Base-by-base conservation (phyloP, 1,284 basidiomycete species). In the Sanguinoderma infundibulare region DNA sequence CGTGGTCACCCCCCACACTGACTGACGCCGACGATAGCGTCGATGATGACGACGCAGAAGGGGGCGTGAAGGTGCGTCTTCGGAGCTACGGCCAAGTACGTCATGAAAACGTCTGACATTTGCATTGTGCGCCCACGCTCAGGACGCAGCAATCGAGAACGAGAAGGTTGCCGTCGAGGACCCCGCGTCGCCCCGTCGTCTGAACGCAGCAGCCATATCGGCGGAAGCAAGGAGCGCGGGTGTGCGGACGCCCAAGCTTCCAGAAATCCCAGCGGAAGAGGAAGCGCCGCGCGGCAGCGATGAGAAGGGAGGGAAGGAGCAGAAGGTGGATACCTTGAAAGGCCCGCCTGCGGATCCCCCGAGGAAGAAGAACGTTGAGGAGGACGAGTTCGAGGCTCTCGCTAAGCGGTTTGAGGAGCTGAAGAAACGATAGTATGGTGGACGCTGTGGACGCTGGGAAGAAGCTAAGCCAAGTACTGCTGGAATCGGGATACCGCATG, bases 401-500 rank as follows among this genome's bases (percentile, higher is more conserved):
- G 77, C 86, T 52, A 86, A 84, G 73, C 85, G 92, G 59, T 94
- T 95, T 69, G 90, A 89, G 61, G 90, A 86, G 30, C 75, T 95
- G 69, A 95, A 94, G 79, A 92, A 90, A 76, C 84, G 84, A 50
- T 93, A 79, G 64, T 26, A 20, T 10, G 32, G 32, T 14, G 32
- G 20, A 7, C 24, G 49, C 14, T 20, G 9, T 40, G 39, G n/a
- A 20, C 24, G 24, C 42, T 15, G 24, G 42, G 42, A 46, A 46
- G 20, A 24, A 24, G 10, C 26, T 26, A 28, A n/a, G n/a, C 9
- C 30, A 20, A 20, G 30, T 24, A 20, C 49, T 34, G 12, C 32
- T 20, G 32, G 46, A 32, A 20, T 32, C 46, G 49, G 24, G 14
- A 46, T 26, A 26, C 24, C 10, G 24, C 14, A 26, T 51, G 49